Percentiles rank a stretch among this genome's conserved stretches.
phyloP scores from a whole-genome alignment of 1,139 yeast genomes.

The Taphrina populina region DNA sequence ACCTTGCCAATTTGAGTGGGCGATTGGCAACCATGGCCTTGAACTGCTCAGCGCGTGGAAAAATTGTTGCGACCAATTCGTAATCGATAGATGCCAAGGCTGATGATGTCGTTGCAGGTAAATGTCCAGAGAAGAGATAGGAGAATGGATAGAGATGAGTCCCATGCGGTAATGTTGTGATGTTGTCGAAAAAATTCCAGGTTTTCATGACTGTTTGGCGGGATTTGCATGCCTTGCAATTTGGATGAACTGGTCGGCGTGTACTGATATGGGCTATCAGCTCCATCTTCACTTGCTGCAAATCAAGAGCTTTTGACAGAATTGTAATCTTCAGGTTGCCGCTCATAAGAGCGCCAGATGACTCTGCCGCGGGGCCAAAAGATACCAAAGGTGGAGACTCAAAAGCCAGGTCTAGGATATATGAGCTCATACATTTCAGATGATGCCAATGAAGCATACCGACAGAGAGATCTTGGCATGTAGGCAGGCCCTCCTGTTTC shows the following conservation, averaged over 20 bases:
- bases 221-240: slow-evolving; percentile 55
- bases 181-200: slow-evolving; percentile 76
- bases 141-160: slow-evolving; percentile 90
- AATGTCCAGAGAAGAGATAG: slow-evolving; percentile 83
- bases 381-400: slow-evolving; percentile 90
- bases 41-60: slow-evolving; percentile 46
- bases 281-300: slow-evolving; percentile 61
- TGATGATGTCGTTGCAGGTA: slow-evolving; percentile 73
- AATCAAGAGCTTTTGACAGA: slow-evolving; percentile 43
- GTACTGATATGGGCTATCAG: slow-evolving; percentile 68
- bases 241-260: slow-evolving; percentile 64
- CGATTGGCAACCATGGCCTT: slow-evolving; percentile 52
- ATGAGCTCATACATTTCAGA: not conserved
- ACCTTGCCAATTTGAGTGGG: slow-evolving; percentile 74
- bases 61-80: slow-evolving; percentile 66
- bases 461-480: slow-evolving; percentile 31
- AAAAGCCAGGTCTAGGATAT: slow-evolving; percentile 55
- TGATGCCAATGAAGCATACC: not conserved
- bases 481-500: slow-evolving; percentile 23
- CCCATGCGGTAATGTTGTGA: slow-evolving; percentile 58
- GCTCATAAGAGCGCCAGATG: slow-evolving; percentile 80
- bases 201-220: slow-evolving; percentile 65
- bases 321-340: slow-evolving; percentile 57
- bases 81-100: slow-evolving; percentile 62
- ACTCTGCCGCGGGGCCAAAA: slow-evolving; percentile 73